A percentile compares a stretch with the other conserved stretches of the same genome.
Evolutionary conservation across 257 asterid genomes (phyloP).

Genomic region (Echites panduratus): DNA sequence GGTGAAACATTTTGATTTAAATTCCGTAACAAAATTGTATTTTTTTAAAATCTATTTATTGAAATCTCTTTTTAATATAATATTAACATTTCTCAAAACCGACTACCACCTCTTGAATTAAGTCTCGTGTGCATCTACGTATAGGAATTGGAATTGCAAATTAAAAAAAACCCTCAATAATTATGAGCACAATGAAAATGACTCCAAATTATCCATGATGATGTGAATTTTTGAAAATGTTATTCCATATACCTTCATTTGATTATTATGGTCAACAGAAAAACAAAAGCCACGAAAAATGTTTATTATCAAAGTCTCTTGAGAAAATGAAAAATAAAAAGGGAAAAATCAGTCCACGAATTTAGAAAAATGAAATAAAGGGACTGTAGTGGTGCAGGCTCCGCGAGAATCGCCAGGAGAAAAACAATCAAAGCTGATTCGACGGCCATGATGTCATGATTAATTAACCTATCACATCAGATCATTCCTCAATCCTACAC

Average conservation of each 20-base stretch:
- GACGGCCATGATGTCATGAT: conserved; percentile 28
- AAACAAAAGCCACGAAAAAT: neutral
- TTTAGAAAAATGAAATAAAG: neutral
- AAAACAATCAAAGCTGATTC: conserved; percentile 27
- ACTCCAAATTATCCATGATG: neutral
- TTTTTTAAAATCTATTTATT: too few species aligned
- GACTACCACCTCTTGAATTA: too few species aligned
- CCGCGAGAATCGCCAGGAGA: conserved; percentile 2
- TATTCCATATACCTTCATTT: neutral
- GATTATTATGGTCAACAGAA: neutral
- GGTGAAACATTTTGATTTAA: too few species aligned
- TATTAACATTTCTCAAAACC: too few species aligned
- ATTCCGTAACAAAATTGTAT: too few species aligned
- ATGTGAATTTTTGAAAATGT: neutral
- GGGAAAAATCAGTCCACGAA: neutral
- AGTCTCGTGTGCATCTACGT: too few species aligned
- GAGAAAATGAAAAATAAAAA: neutral
- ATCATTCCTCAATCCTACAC: conserved; percentile 16
- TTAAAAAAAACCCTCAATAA: too few species aligned
- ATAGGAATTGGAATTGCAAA: too few species aligned
- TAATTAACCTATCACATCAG: conserved; percentile 27
- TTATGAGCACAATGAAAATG: neutral
- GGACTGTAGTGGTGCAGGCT: neutral
- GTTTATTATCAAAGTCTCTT: neutral
- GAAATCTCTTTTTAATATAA: too few species aligned